Base-by-base conservation (phyloP, 2,329 filamentous ascomycete species). In the Cercospora sp. region DNA sequence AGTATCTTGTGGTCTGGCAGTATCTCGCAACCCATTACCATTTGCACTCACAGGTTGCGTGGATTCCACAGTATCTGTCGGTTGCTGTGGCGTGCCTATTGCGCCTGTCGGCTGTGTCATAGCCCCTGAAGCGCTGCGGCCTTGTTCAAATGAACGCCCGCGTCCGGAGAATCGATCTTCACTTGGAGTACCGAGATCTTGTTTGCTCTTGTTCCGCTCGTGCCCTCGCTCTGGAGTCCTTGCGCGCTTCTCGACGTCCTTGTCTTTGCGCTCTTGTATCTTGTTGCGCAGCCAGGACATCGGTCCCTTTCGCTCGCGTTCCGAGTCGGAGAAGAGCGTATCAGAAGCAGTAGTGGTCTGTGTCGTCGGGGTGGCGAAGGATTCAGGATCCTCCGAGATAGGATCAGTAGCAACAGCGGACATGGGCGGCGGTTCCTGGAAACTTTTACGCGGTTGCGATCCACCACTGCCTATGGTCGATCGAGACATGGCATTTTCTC, bases 281-380 rank as follows among this genome's bases (percentile, higher is more conserved):
- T 89, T 90, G 70, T 86, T 87, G 71, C 88, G 86, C 71, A 90
- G 85, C 82, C 89, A 90, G 6, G 85, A 87, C 71, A 90, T 85
- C 1, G 88, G 83, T 1, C 87, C 86, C 69, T 85, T 88, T 77
- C 85, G 88, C 70, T 88, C 84, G 1, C 80, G 76, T 45, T 76
- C 79, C 68, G 72, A 80, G 63, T 81, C 66, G 10, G 76, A 78
- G 63, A 78, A 78, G 10, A 77, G 72, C 1, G 73, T 70, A 51
- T 78, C 76, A 33, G 71, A 72, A 13, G 72, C 74, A 8, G 69
- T 55, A 6, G 74, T 66, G 16, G 70, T 48, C 65, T 74, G 73
- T 9, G 68, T 59, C 2, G 60, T 60, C 9, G 70, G 71, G 20
- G 57, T 64, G 18, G 51, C 64, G 2, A 60, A 66, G n/a, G 68